Conservation (phyloP, 257 asterid genomes). For the Agastache rugosa region DNA sequence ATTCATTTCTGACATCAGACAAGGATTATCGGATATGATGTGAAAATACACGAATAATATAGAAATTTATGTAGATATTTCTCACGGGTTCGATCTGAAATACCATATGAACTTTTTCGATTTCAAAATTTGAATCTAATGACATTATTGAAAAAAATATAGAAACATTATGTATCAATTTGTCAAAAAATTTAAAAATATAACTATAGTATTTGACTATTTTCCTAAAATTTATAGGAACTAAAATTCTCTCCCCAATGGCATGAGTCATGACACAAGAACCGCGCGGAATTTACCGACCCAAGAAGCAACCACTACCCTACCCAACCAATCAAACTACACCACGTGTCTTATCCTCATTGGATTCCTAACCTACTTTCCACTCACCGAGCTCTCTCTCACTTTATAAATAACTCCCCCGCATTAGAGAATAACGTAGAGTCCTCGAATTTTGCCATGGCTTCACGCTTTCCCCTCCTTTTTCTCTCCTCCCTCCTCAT, state of each 20-base stretch:
- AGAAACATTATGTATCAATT: too few species aligned
- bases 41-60: too few species aligned
- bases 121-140: too few species aligned
- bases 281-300: constrained; percentile 18
- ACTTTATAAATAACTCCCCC: constrained; percentile 31
- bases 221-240: too few species aligned
- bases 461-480: constrained; percentile 43
- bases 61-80: too few species aligned
- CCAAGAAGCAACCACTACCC: constrained; percentile 30
- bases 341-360: constrained; percentile 23
- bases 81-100: too few species aligned
- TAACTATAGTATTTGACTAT: too few species aligned
- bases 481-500: constrained; percentile 39
- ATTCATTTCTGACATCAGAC: too few species aligned
- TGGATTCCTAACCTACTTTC: constrained; percentile 15
- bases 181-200: too few species aligned
- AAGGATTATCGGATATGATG: too few species aligned
- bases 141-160: too few species aligned
- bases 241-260: background rate
- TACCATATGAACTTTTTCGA: too few species aligned
- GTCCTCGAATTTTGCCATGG: constrained; percentile 39
- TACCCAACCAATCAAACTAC: background rate
- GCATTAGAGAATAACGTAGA: constrained; percentile 6
- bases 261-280: background rate
- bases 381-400: background rate